Conservation (phyloP, 2,329 filamentous ascomycete species). For the Arthrobotrys iridis region DNA sequence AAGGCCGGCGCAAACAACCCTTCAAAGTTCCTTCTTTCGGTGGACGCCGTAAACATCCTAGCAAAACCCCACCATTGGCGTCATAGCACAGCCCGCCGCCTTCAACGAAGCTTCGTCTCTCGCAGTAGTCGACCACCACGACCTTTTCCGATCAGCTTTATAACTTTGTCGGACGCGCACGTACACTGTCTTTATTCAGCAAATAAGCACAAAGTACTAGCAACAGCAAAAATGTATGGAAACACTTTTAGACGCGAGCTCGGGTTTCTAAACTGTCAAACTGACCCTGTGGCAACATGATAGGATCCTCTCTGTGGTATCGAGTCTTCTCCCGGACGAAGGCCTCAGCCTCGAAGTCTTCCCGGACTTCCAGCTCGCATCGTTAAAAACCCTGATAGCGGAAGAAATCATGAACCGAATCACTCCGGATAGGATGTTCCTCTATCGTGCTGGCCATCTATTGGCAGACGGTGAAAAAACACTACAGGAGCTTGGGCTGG, state of each 20-base stretch:
- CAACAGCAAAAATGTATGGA: slow-evolving; percentile 21
- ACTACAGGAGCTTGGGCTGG: slow-evolving; percentile 80
- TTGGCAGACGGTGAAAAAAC: slow-evolving; percentile 82
- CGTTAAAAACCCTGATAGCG: slow-evolving; percentile 87
- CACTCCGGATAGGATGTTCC: slow-evolving; percentile 74
- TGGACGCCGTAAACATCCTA: slow-evolving; percentile 14
- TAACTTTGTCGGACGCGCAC: background rate
- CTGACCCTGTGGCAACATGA: background rate
- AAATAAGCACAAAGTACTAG: background rate
- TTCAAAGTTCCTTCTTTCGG: slow-evolving; percentile 14
- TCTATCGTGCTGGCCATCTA: slow-evolving; percentile 88
- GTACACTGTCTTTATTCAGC: background rate
- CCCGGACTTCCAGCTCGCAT: slow-evolving; percentile 81
- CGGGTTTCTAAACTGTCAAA: background rate
- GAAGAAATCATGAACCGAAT: slow-evolving; percentile 78
- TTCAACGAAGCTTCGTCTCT: background rate
- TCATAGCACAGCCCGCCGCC: slow-evolving; percentile 45
- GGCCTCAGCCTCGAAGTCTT: slow-evolving; percentile 74
- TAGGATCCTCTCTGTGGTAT: slow-evolving; percentile 41
- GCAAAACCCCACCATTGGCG: slow-evolving; percentile 46
- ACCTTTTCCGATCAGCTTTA: background rate
- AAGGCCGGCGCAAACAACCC: slow-evolving; percentile 23
- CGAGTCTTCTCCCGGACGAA: slow-evolving; percentile 10
- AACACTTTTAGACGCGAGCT: background rate
- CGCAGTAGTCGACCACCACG: background rate